Base-by-base conservation (phyloP, 805 yeast species). In the Ogataea trehalophila region DNA sequence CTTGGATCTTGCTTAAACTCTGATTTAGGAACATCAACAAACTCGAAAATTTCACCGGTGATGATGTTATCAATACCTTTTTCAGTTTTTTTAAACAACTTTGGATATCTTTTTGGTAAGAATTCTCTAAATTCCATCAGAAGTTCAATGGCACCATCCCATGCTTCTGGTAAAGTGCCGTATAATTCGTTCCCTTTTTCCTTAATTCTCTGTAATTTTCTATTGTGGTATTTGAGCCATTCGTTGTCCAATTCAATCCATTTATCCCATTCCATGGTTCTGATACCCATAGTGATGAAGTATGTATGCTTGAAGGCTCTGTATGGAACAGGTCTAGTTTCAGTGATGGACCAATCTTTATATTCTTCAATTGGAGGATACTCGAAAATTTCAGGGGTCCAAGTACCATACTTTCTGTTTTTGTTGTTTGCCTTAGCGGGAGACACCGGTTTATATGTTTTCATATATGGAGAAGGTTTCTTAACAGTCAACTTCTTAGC, bases 161-260 rank as follows among this genome's bases (percentile, higher is more conserved):
- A 63, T 8, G 81, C 84, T 43, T 68, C 75, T 2, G 75, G 74
- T 33, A 70, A 56, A 1, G 84, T 79, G 20, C 76, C 81, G 56
- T 77, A 73, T 33, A 76, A 60, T 47, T 76, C 76, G 8, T 59
- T 59, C 7, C 80, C 80, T 49, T 68, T 67, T 50, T 72, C 74
- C 22, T 58, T 65, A 41, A 82, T 54, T 55, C 88, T 70, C 45
- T 69, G 62, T 40, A 77, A 52, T 60, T 83, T 83, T 39, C 75
- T 67, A 20, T 72, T 57, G 58, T 83, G 86, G 54, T 61, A 82
- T 50, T 74, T 74, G 45, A 56, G 53, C 85, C 85, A 83, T 63
- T 83, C 82, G 50, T 79, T 80, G 61, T 83, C 88, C 48, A 83
- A 68, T 58, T 83, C 84, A 51, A 83, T 77, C 89, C 89, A 83